Conservation (phyloP, 805 yeast genomes). For the Ogataea naganishii region DNA sequence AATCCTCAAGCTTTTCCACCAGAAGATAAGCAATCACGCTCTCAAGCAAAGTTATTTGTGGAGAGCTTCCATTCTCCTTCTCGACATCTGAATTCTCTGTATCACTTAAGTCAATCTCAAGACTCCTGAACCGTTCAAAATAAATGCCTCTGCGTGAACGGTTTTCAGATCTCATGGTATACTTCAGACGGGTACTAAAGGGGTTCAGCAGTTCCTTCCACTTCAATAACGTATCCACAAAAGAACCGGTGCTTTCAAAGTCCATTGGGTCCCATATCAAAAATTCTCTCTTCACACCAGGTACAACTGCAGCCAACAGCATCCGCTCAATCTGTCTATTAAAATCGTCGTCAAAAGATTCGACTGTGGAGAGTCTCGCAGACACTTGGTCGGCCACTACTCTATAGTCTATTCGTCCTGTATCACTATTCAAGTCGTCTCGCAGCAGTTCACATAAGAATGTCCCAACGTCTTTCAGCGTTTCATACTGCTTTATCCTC, state of each 20-base stretch:
- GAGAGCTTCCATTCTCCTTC: no score
- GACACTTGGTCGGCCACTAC: constrained; percentile 1
- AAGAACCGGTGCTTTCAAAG: constrained; percentile 17
- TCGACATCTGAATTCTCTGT: no score
- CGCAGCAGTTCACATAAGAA: constrained; percentile 1
- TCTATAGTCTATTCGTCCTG: constrained; percentile 1
- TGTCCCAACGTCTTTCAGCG: constrained; percentile 4
- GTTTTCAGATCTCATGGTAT: no score
- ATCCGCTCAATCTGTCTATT: constrained; percentile 6
- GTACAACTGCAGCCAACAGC: constrained; percentile 13
- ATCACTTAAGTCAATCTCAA: no score
- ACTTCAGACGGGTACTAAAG: no score
- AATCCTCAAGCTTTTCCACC: constrained; percentile 23
- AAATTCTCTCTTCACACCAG: constrained; percentile 12
- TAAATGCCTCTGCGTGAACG: no score
- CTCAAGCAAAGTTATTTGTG: constrained; percentile 24
- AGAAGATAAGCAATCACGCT: constrained; percentile 26
- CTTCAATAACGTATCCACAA: constrained; percentile 20
- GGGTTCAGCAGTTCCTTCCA: constrained; percentile 20
- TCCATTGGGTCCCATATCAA: constrained; percentile 29
- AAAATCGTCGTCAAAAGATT: no score
- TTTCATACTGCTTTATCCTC: constrained; percentile 2
- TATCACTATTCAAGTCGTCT: background rate
- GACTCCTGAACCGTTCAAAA: no score
- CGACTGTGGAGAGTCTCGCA: no score